These are phyloP conservation scores for Urochloa ruziziensis DNA, from an alignment of 176 grass and related monocot species.

Conservation along the genomic window DNA sequence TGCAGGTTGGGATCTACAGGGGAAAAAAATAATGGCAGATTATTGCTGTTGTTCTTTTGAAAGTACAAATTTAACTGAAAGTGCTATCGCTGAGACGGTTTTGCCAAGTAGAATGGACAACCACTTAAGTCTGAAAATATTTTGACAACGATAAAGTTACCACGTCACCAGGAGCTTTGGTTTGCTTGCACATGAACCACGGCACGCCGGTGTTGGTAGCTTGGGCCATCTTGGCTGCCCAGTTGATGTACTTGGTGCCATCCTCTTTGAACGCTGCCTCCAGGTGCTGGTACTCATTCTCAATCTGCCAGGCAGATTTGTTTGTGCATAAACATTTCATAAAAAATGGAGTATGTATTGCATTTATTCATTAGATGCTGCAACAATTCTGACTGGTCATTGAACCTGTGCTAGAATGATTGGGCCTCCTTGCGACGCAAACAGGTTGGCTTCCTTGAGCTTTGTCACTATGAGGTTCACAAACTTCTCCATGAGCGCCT, in stretches of 20 bases:
- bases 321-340: not conserved
- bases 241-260: conserved; percentile 60
- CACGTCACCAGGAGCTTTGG: conserved; percentile 65
- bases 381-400: not conserved
- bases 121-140: not conserved
- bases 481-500: conserved; percentile 72
- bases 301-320: conserved; percentile 45
- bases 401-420: conserved; percentile 84
- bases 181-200: conserved; percentile 95
- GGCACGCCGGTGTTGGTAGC: conserved; percentile 53
- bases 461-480: conserved; percentile 50
- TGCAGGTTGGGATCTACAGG: conserved; percentile 69
- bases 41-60: not conserved
- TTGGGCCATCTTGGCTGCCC: conserved; percentile 67
- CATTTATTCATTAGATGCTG: not conserved
- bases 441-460: conserved; percentile 82
- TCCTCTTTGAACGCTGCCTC: conserved; percentile 46
- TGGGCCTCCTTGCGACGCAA: conserved; percentile 80
- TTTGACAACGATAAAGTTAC: conserved; percentile 39
- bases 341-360: not conserved
- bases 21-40: not conserved
- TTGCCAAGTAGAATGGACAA: not conserved
- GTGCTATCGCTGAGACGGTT: not conserved
- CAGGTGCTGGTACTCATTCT: conserved; percentile 86
- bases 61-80: not conserved